These are phyloP conservation scores for Colletotrichum lupini DNA, from an alignment of 2,329 filamentous ascomycete species.

Conservation along the genomic window DNA sequence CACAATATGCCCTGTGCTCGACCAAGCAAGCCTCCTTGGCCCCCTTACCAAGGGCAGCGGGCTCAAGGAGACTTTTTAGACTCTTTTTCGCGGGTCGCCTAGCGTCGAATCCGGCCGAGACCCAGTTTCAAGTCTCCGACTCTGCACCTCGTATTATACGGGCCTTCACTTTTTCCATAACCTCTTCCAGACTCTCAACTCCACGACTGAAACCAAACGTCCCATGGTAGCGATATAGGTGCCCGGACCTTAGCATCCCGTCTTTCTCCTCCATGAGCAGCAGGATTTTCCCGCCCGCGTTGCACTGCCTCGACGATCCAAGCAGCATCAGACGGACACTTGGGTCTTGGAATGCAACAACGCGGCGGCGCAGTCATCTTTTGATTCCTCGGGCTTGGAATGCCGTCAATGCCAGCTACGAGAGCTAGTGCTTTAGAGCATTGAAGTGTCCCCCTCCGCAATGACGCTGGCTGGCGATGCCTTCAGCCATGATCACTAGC, in stretches of 20 bases:
- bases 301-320: conserved; percentile 31
- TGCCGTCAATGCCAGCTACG: background rate
- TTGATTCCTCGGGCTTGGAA: background rate
- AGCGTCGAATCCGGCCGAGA: conserved; percentile 4
- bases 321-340: conserved; percentile 16
- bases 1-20: conserved; percentile 19
- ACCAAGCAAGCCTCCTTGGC: conserved; percentile 4
- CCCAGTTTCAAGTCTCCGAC: conserved; percentile 20
- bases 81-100: background rate
- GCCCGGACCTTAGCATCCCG: conserved; percentile 23
- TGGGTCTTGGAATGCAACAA: background rate
- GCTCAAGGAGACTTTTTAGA: conserved; percentile 13
- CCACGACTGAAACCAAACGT: conserved; percentile 33
- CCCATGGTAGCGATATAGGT: conserved; percentile 29
- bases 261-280: conserved; percentile 6
- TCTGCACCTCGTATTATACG: conserved; percentile 21
- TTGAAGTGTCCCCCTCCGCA: conserved; percentile 4
- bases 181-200: conserved; percentile 7
- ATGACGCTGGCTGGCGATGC: background rate
- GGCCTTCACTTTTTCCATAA: conserved; percentile 24
- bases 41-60: background rate
- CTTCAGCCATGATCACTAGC: background rate
- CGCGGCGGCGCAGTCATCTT: conserved; percentile 16
- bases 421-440: background rate
- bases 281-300: conserved; percentile 22